Evolutionary conservation across 2,329 filamentous ascomycete species (phyloP), one percentile per base, ranked within the genome.

Genomic region (Cercospora janseana): DNA sequence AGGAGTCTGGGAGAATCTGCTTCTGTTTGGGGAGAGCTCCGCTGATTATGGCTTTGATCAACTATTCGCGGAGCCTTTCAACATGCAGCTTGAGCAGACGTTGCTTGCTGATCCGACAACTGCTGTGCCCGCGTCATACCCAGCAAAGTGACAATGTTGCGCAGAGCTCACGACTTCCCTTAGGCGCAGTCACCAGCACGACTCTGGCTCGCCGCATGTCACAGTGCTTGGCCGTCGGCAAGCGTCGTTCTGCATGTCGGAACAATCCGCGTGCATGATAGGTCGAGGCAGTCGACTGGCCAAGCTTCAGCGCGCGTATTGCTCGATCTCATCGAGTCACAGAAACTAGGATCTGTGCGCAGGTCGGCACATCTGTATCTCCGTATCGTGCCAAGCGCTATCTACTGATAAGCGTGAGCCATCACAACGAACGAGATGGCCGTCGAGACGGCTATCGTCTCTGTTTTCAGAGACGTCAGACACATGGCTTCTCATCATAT

Each of bases 41-140:
- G 47, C 56, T 15, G 56, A 57, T 35, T 57, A 53, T 44, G 57
- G 57, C 4, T 46, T 57, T 6, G 55, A 57, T 37, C 47, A 52
- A 10, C 38, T 59, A 4, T 59, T 59, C 44, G 45, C 49, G 16
- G 57, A 58, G 23, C 51, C 56, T 29, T 23, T 52, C 21, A 21
- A 44, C 12, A 43, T 54, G 7, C 26, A 44, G 27, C 7, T 31
- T n/a, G 41, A 44, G 28, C 41, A 44, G 27, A 10, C 27, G 5
- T 20, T 31, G n/a, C 28, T 32, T n/a, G 27, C 41, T 28, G 28
- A 20, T 20, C 31, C 28, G 27, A 44, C 32, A 7, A 16, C 41
- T 44, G 18, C 41, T 6, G 18, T 23, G 2, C 26, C 26, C 16
- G 21, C 35, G 21, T n/a, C n/a, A n/a, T n/a, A n/a, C n/a, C n/a